Percentiles rank a stretch among this genome's conserved stretches.
These are phyloP conservation scores for Colletotrichum navitas DNA, from an alignment of 2,329 filamentous ascomycete species.

Conservation along the genomic window DNA sequence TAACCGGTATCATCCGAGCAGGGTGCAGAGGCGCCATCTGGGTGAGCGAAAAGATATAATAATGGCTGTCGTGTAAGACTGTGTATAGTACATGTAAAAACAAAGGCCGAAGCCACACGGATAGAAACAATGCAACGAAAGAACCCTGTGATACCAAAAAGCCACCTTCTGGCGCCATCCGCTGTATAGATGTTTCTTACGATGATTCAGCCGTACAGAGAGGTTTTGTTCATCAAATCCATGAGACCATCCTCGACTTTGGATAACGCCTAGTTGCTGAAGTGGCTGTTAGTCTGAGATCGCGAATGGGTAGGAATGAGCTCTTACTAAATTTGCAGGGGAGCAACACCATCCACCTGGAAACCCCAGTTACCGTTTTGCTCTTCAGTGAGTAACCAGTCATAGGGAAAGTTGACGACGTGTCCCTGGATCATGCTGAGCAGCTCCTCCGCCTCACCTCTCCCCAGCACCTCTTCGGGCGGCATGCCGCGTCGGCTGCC, in stretches of 20 bases:
- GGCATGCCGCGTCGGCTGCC: slow-evolving; percentile 74
- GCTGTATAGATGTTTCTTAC: background rate
- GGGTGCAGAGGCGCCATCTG: slow-evolving; percentile 94
- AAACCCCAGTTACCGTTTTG: slow-evolving; percentile 96
- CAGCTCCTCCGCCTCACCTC: slow-evolving; percentile 83
- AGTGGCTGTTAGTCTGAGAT: slow-evolving; percentile 46
- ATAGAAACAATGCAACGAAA: slow-evolving; percentile 27
- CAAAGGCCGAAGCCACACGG: slow-evolving; percentile 24
- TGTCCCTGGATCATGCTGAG: slow-evolving; percentile 87
- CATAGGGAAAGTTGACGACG: slow-evolving; percentile 92
- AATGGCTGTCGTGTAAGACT: slow-evolving; percentile 38
- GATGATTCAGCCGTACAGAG: slow-evolving; percentile 22
- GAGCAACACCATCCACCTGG: slow-evolving; percentile 94
- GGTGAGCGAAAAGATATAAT: slow-evolving; percentile 81
- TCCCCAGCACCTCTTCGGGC: slow-evolving; percentile 81
- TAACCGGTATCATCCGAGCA: slow-evolving; percentile 88
- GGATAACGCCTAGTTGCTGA: slow-evolving; percentile 50
- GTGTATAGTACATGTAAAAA: slow-evolving; percentile 43
- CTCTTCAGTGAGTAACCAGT: slow-evolving; percentile 94
- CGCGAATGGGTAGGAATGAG: background rate
- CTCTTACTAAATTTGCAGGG: slow-evolving; percentile 95
- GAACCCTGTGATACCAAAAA: slow-evolving; percentile 1
- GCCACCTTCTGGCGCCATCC: slow-evolving; percentile 9
- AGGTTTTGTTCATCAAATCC: slow-evolving; percentile 6
- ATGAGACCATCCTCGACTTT: slow-evolving; percentile 13